phyloP scores from a whole-genome alignment of 2,329 filamentous ascomycete species.

The Berkeleyomyces rouxiae region DNA sequence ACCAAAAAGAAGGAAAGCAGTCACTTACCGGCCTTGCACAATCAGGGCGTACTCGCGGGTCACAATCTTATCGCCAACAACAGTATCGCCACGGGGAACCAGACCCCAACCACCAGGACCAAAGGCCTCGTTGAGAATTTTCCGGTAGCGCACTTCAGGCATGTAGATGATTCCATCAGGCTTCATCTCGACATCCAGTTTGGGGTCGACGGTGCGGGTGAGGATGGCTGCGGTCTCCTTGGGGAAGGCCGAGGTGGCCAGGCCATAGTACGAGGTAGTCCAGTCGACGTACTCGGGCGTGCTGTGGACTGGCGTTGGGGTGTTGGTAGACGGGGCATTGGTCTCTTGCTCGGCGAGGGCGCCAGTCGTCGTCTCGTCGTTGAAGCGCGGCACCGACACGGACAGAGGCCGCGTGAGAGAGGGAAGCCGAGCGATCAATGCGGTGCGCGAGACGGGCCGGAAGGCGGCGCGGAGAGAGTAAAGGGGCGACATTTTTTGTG shows the following conservation, averaged over 20 bases:
- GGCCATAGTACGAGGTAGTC: conserved; percentile 68
- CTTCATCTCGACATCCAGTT: conserved; percentile 80
- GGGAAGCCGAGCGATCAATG: not conserved
- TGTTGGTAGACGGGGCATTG: not conserved
- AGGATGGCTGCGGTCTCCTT: conserved; percentile 53
- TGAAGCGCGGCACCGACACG: conserved; percentile 4
- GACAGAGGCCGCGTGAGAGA: not conserved
- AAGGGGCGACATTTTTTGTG: conserved; percentile 2
- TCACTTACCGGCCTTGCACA: conserved; percentile 65
- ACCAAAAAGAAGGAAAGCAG: not conserved
- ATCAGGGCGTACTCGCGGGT: conserved; percentile 90
- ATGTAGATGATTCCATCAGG: conserved; percentile 93
- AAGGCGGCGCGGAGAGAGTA: conserved; percentile 9
- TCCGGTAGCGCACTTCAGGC: conserved; percentile 93
- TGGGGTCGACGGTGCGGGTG: conserved; percentile 45
- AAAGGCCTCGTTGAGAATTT: conserved; percentile 80
- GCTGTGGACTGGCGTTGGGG: conserved; percentile 6
- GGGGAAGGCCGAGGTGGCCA: conserved; percentile 54
- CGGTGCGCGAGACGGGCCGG: conserved; percentile 13
- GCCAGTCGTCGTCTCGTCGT: not conserved
- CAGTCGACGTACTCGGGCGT: conserved; percentile 42
- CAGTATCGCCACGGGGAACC: conserved; percentile 70
- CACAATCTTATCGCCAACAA: conserved; percentile 62
- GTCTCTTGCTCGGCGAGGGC: conserved; percentile 2
- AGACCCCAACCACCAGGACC: conserved; percentile 92